Percentiles rank a stretch among this genome's conserved stretches.
These are phyloP conservation scores for Staphylotrichum tortipilum DNA, from an alignment of 495 filamentous ascomycete genomes.

Conservation along the genomic window DNA sequence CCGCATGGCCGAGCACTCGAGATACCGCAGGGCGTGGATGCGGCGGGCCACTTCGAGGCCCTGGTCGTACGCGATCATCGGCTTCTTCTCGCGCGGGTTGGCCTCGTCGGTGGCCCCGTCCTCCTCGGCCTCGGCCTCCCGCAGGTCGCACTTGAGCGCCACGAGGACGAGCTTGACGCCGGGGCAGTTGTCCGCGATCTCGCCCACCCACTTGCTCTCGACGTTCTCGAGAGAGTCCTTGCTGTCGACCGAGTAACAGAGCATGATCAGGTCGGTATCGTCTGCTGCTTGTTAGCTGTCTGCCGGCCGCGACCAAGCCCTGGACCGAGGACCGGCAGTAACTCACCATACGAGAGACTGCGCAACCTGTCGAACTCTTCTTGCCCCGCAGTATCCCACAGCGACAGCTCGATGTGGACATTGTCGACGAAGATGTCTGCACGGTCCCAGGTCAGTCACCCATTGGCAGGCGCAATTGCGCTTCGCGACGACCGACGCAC, in stretches of 20 bases:
- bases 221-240: conserved; percentile 96
- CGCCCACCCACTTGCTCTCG: conserved; percentile 93
- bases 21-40: conserved; percentile 80
- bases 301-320: background rate
- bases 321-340: too few species aligned
- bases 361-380: conserved; percentile 98
- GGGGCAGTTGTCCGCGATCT: conserved; percentile 95
- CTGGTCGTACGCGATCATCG: conserved; percentile 83
- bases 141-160: conserved; percentile 91
- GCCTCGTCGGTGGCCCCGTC: conserved; percentile 34
- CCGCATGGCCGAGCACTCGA: conserved; percentile 97
- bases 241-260: conserved; percentile 95
- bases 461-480: background rate
- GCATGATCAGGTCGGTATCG: conserved; percentile 96
- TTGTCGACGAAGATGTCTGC: conserved; percentile 95
- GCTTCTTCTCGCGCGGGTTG: conserved; percentile 49
- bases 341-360: conserved; percentile 77
- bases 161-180: conserved; percentile 93
- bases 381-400: conserved; percentile 98
- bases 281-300: conserved; percentile 28
- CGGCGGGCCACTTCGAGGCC: conserved; percentile 86
- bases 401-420: conserved; percentile 88
- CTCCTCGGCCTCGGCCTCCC: conserved; percentile 59
- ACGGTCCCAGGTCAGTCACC: conserved; percentile 4
- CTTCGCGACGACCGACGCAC: conserved; percentile 40